These are phyloP conservation scores for Diaporthe vexans DNA, from an alignment of 2,329 filamentous ascomycete genomes.

Conservation along the genomic window DNA sequence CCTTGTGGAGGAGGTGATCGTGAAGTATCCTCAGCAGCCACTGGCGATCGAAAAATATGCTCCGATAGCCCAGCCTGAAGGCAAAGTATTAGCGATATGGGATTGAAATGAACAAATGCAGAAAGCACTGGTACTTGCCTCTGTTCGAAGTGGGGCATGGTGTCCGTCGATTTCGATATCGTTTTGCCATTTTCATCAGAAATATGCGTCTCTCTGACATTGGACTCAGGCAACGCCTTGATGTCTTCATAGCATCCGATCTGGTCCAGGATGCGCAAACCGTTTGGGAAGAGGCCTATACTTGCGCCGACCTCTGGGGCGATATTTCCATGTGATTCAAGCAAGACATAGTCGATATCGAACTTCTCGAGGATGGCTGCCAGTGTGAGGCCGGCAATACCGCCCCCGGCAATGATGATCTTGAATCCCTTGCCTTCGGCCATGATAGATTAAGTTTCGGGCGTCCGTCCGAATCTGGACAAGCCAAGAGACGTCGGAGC, in stretches of 20 bases:
- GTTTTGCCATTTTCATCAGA: constrained; percentile 6
- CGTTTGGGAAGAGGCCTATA: constrained; percentile 60
- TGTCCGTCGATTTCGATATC: not conserved
- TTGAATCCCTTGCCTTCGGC: constrained; percentile 2
- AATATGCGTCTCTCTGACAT: not conserved
- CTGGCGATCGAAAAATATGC: constrained; percentile 54
- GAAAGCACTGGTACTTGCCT: not conserved
- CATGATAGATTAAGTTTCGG: not conserved
- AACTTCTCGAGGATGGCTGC: constrained; percentile 58
- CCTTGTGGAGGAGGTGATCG: constrained; percentile 51
- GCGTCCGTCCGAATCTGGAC: not conserved
- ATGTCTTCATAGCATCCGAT: constrained; percentile 56
- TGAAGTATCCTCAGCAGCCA: constrained; percentile 52
- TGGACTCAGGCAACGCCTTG: not conserved
- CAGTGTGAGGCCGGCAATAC: constrained; percentile 61
- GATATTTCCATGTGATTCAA: constrained; percentile 59
- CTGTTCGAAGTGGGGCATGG: constrained; percentile 5
- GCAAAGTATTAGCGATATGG: not conserved
- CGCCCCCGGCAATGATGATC: constrained; percentile 63
- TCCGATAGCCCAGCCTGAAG: constrained; percentile 49
- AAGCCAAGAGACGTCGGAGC: not conserved
- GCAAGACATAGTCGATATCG: constrained; percentile 62
- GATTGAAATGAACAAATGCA: not conserved
- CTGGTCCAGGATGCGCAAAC: constrained; percentile 63
- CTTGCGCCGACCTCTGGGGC: constrained; percentile 62